Evolutionary conservation across 108 stramenopile species (phyloP).

Genomic region (Cyclotella baltica): DNA sequence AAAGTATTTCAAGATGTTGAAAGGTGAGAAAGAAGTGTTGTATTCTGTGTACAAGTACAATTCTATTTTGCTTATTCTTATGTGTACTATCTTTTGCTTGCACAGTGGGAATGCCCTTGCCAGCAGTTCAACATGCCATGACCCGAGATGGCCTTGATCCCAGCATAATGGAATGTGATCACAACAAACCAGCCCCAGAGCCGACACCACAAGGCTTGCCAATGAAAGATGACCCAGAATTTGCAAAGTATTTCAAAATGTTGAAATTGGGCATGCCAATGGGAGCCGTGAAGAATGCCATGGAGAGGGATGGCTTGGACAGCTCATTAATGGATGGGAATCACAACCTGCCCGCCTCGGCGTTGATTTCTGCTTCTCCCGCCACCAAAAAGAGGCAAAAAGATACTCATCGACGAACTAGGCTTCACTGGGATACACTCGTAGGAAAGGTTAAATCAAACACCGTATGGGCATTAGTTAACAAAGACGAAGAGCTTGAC

Average conservation of each 20-base stretch:
- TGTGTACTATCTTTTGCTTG: too few relatives aligned
- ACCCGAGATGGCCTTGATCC: slow-evolving; percentile 83
- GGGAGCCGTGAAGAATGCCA: slow-evolving; percentile 91
- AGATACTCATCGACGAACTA: slow-evolving; percentile 85
- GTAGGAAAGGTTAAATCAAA: slow-evolving; percentile 73
- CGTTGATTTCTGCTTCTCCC: background rate
- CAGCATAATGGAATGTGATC: slow-evolving; percentile 84
- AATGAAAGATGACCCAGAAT: slow-evolving; percentile 83
- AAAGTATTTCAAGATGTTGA: slow-evolving; percentile 85
- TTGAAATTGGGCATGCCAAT: slow-evolving; percentile 89
- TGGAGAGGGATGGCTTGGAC: slow-evolving; percentile 86
- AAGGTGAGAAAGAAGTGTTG: slow-evolving; percentile 42
- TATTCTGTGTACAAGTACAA: too few relatives aligned
- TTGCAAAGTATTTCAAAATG: slow-evolving; percentile 92
- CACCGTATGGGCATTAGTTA: slow-evolving; percentile 86
- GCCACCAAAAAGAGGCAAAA: slow-evolving; percentile 48
- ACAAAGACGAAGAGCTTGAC: slow-evolving; percentile 74
- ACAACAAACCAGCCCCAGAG: slow-evolving; percentile 62
- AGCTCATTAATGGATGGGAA: slow-evolving; percentile 84
- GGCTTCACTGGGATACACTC: slow-evolving; percentile 88
- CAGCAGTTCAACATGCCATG: slow-evolving; percentile 90
- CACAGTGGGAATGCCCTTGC: slow-evolving; percentile 86
- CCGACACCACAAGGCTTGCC: slow-evolving; percentile 58
- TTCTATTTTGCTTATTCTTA: slow-evolving; percentile 9
- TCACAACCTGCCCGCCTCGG: slow-evolving; percentile 74